phyloP scores from a whole-genome alignment of 2,329 filamentous ascomycete species.

The Monosporascus sp. region DNA sequence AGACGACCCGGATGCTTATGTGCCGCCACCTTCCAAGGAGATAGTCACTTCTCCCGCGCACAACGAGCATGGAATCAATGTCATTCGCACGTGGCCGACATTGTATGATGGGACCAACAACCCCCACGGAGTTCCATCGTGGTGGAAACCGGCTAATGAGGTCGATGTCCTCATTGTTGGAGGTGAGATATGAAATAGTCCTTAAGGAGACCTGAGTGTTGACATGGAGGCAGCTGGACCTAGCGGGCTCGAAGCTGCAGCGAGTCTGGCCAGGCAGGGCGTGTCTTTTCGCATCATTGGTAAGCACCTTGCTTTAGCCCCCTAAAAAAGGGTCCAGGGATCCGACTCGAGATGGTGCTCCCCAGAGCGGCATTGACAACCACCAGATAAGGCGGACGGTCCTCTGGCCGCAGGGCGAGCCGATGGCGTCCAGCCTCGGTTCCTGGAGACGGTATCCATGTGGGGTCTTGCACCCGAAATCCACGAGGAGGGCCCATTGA shows the following conservation, averaged over 20 bases:
- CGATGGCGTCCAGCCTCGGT: conserved; percentile 13
- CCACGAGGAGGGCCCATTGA: conserved; percentile 27
- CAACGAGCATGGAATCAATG: conserved; percentile 23
- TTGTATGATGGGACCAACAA: conserved; percentile 24
- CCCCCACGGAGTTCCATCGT: conserved; percentile 21
- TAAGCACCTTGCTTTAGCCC: conserved; percentile 3
- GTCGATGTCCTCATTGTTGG: conserved; percentile 30
- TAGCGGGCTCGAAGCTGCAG: conserved; percentile 24
- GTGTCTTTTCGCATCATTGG: conserved; percentile 30
- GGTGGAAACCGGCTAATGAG: conserved; percentile 23
- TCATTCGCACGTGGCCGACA: conserved; percentile 25
- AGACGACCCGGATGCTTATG: conserved; percentile 14
- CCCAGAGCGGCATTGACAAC: too few relatives aligned
- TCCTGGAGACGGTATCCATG: conserved; percentile 9
- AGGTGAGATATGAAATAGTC: conserved; percentile 15
- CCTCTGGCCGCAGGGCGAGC: conserved; percentile 18
- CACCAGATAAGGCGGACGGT: conserved; percentile 21
- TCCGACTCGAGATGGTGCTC: too few relatives aligned
- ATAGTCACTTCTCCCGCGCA: conserved; percentile 19
- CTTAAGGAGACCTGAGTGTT: not conserved
- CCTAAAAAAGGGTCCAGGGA: too few relatives aligned
- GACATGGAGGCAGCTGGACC: conserved; percentile 22
- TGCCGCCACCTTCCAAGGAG: conserved; percentile 18
- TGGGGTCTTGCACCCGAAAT: conserved; percentile 19
- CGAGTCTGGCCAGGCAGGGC: conserved; percentile 26